These are phyloP conservation scores for Anisodus tanguticus DNA, from an alignment of 257 asterid species.

Conservation along the genomic window DNA sequence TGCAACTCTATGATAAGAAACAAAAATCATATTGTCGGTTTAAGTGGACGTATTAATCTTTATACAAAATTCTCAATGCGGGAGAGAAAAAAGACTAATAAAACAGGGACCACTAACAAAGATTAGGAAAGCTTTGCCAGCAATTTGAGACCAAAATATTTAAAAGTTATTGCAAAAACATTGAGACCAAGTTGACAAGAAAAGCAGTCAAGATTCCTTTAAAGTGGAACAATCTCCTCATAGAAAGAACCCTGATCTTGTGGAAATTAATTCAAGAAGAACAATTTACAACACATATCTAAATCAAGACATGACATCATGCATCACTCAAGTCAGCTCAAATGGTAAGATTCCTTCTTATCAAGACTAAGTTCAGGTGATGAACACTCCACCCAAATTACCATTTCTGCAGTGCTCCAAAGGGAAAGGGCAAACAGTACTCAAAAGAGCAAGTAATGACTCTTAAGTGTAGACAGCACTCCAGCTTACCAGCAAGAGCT, in stretches of 20 bases:
- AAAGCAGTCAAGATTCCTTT: background rate
- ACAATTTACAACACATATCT: background rate
- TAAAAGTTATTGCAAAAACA: background rate
- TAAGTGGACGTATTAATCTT: background rate
- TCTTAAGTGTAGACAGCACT: constrained; percentile 15
- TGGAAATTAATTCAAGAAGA: background rate
- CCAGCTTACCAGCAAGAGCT: constrained; percentile 79
- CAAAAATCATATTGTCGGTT: background rate
- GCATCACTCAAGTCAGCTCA: background rate
- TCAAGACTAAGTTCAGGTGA: constrained; percentile 6
- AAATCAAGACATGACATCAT: background rate
- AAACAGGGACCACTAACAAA: background rate
- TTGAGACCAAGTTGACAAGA: background rate
- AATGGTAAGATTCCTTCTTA: background rate
- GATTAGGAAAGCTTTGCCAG: background rate
- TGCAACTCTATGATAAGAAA: background rate
- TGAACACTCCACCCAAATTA: background rate
- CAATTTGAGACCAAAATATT: background rate
- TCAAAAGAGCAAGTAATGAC: constrained; percentile 25
- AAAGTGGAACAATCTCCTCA: background rate
- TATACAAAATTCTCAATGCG: background rate
- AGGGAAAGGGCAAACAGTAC: constrained; percentile 14
- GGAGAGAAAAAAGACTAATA: background rate
- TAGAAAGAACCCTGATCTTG: background rate
- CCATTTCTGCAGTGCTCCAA: background rate